These are phyloP conservation scores for Coelastrella sp. DNA, from an alignment of 139 green algal species.

Conservation along the genomic window DNA sequence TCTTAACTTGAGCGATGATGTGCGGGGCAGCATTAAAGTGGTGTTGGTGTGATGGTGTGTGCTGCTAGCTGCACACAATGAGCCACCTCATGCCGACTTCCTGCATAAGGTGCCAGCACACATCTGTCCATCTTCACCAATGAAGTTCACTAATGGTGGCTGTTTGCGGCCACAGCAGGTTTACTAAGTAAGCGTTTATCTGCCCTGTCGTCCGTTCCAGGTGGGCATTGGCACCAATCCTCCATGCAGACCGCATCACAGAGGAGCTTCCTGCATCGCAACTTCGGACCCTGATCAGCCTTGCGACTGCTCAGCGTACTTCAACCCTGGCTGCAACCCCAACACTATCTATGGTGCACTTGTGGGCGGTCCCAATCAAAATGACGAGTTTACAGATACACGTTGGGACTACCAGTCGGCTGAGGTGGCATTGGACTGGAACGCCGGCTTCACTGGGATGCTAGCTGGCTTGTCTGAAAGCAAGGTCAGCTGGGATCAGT, in stretches of 20 bases:
- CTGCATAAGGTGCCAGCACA: too few species aligned
- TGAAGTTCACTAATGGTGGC: too few species aligned
- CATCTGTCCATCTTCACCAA: too few species aligned
- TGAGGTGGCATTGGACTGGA: conserved; percentile 67
- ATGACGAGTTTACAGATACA: conserved; percentile 51
- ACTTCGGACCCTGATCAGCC: neutral
- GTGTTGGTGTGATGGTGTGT: too few species aligned
- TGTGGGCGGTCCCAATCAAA: conserved; percentile 67
- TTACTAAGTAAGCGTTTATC: too few species aligned
- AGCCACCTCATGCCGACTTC: too few species aligned
- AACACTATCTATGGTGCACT: conserved; percentile 75
- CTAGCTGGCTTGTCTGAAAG: conserved; percentile 44
- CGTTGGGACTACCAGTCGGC: conserved; percentile 46
- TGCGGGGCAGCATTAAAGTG: too few species aligned
- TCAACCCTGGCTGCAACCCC: conserved; percentile 58
- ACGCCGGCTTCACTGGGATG: conserved; percentile 59
- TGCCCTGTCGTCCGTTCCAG: neutral
- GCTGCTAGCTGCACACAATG: too few species aligned
- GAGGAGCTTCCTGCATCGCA: conserved; percentile 67
- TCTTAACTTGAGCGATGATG: too few species aligned
- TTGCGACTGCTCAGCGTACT: conserved; percentile 46
- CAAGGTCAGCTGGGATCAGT: conserved; percentile 39
- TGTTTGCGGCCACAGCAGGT: too few species aligned
- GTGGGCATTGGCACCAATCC: conserved; percentile 67
- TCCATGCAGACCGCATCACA: conserved; percentile 67